Evolutionary conservation across 257 asterid genomes (phyloP), one percentile per base, ranked within the genome.

Genomic region (Plectranthus barbatus): DNA sequence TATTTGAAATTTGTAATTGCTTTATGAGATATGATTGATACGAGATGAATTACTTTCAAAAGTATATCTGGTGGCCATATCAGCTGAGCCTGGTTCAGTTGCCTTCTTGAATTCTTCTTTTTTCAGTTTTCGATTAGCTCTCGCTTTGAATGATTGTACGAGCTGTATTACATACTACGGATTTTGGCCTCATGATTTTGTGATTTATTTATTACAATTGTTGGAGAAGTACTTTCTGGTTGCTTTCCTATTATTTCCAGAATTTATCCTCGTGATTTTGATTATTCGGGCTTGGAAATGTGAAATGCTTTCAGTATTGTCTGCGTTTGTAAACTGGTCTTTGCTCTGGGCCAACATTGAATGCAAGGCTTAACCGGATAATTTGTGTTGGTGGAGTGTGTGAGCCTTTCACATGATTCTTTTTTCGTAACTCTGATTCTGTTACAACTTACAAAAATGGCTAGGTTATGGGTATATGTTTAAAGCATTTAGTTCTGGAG

Each of bases 51-150:
- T n/a, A n/a, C n/a, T n/a, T n/a, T n/a, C n/a, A n/a, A n/a, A n/a
- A n/a, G n/a, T n/a, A n/a, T n/a, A n/a, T n/a, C n/a, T n/a, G n/a
- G n/a, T n/a, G n/a, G n/a, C n/a, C n/a, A n/a, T n/a, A n/a, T n/a
- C n/a, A n/a, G n/a, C n/a, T n/a, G n/a, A n/a, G n/a, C n/a, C n/a
- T 18, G 67, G 21, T 71, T 56, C 56, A 57, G 67, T 52, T 62
- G 62, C 74, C 54, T 20, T 53, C 11, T 66, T 19, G 46, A 6
- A 19, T 60, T 67, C 12, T 37, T 7, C 6, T 19, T 6, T 12
- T 12, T 12, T 39, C 50, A 61, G 26, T 69, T 63, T 66, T 56
- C 23, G n/a, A 55, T 63, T 63, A 10, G 26, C 9, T 55, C 69
- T 36, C 34, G 7, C 12, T 52, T 56, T 9, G 48, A n/a, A n/a